Conservation (phyloP, 225 moss, liverwort and hornwort genomes). For the Lunularia cruciata region DNA sequence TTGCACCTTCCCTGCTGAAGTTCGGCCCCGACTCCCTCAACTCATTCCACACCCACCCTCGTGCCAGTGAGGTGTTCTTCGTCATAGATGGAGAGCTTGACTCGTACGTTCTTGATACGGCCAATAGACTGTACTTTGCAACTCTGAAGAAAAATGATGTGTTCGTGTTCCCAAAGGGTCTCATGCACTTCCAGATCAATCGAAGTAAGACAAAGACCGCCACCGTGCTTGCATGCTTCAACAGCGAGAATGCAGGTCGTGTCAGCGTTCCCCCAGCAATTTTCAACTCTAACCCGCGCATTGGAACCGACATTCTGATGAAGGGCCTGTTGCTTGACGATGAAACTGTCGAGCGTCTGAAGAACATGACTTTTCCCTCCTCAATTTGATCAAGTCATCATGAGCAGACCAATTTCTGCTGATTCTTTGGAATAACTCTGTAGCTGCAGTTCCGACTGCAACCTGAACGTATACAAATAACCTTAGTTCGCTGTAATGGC, state of each 20-base stretch:
- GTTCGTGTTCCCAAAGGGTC: slow-evolving; percentile 31
- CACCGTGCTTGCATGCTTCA: slow-evolving; percentile 7
- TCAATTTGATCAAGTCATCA: too few species aligned
- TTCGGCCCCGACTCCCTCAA: slow-evolving; percentile 7
- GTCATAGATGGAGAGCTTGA: not conserved
- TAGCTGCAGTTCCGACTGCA: too few species aligned
- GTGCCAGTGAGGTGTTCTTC: not conserved
- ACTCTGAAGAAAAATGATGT: slow-evolving; percentile 20
- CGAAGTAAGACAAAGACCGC: not conserved
- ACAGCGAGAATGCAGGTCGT: slow-evolving; percentile 17
- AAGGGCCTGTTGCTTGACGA: too few species aligned
- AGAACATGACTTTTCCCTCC: too few species aligned
- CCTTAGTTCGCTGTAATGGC: too few species aligned
- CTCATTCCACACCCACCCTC: slow-evolving; percentile 13
- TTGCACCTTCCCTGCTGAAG: not conserved
- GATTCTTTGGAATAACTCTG: too few species aligned
- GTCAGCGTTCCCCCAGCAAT: slow-evolving; percentile 9
- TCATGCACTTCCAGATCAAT: slow-evolving; percentile 30
- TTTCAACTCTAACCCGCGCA: slow-evolving; percentile 15
- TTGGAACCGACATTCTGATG: too few species aligned
- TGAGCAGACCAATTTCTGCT: too few species aligned
- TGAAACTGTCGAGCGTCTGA: too few species aligned
- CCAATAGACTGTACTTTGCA: not conserved
- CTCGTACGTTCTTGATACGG: slow-evolving; percentile 22
- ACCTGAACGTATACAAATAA: too few species aligned